Evolutionary conservation across 768 basidiomycete genomes (phyloP), one percentile per base, ranked within the genome.

Genomic region (Tremella yokohamensis): DNA sequence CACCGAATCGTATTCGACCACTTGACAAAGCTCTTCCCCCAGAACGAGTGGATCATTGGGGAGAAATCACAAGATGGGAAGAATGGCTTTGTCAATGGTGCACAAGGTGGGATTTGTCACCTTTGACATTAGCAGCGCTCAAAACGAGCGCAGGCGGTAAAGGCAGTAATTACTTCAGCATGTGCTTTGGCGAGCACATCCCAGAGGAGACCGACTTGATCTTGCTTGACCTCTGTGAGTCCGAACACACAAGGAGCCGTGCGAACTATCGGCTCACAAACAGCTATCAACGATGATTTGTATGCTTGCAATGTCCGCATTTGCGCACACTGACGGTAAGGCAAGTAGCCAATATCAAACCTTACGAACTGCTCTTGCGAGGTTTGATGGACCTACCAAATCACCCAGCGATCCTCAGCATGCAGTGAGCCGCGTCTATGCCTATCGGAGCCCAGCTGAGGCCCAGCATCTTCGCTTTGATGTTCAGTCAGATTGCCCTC

Each of bases 181-280:
- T 68, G 13, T 77, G 76, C 52, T 76, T 69, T 56, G 60, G 61
- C 20, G 74, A 77, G 53, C 74, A 76, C 57, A 61, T 77, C 11
- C 65, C 65, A 0, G 66, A 71, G 51, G 71, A 75, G 48, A 66
- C 67, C n/a, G 76, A 77, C 60, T 55, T 77, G 40, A 66, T 74
- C 29, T 25, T 75, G 2, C 56, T 75, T 16, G 76, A 77, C 47
- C 55, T 77, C 13, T 56, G 68, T 63, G 60, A 68, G 64, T 61
- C 48, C 8, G 29, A 49, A 48, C 34, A 38, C 29, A 16, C n/a
- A 62, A 59, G 53, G 13, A 70, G 65, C 57, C 65, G 68, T 38
- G 69, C 40, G 69, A 70, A 47, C 48, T 56, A 66, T 68, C 26
- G 25, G 68, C 61, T 16, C n/a, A 19, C 25, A 9, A 40, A 13